A percentile compares a stretch with the other conserved stretches of the same genome.
These are phyloP conservation scores for Sporothrix pallida DNA, from an alignment of 2,329 filamentous ascomycete species.

Conservation along the genomic window DNA sequence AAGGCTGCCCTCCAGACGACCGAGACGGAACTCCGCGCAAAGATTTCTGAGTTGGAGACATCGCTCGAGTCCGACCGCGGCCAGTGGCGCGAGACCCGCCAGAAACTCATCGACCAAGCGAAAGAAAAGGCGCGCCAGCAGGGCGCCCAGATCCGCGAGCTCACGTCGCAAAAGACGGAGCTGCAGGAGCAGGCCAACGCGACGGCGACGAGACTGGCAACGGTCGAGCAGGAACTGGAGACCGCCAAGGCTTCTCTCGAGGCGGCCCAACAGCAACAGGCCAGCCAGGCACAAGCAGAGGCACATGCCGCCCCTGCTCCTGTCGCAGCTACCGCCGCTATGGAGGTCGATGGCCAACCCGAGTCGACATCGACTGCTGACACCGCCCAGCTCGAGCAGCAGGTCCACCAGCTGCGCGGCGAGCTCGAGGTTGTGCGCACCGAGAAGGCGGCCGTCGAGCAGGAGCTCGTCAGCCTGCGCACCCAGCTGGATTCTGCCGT, in stretches of 20 bases:
- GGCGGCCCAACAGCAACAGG: slow-evolving; percentile 30
- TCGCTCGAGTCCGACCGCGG: slow-evolving; percentile 60
- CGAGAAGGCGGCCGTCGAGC: slow-evolving; percentile 72
- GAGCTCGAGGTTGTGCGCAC: slow-evolving; percentile 69
- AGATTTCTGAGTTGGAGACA: slow-evolving; percentile 58
- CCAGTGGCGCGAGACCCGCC: slow-evolving; percentile 59
- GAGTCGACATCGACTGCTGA: slow-evolving; percentile 38
- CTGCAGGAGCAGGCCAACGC: slow-evolving; percentile 58
- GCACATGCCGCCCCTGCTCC: slow-evolving; percentile 27
- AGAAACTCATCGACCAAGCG: slow-evolving; percentile 65
- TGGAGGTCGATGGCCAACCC: slow-evolving; percentile 30
- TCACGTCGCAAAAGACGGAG: slow-evolving; percentile 60
- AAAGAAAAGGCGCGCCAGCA: slow-evolving; percentile 65
- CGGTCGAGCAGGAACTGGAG: slow-evolving; percentile 60
- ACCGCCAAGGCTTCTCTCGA: slow-evolving; percentile 50
- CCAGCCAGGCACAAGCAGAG: not conserved
- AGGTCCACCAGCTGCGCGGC: slow-evolving; percentile 57
- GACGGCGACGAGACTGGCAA: slow-evolving; percentile 49
- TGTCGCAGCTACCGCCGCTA: slow-evolving; percentile 22
- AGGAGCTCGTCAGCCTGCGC: slow-evolving; percentile 62
- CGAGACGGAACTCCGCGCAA: slow-evolving; percentile 59
- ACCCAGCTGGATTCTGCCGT: slow-evolving; percentile 66
- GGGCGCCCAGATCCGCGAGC: slow-evolving; percentile 58
- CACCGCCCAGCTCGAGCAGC: slow-evolving; percentile 54
- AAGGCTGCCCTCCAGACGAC: slow-evolving; percentile 61